Percentiles rank a stretch among this genome's conserved stretches.
Conservation (phyloP, 1,139 yeast genomes). For the Lodderomyces jiufengensis region DNA sequence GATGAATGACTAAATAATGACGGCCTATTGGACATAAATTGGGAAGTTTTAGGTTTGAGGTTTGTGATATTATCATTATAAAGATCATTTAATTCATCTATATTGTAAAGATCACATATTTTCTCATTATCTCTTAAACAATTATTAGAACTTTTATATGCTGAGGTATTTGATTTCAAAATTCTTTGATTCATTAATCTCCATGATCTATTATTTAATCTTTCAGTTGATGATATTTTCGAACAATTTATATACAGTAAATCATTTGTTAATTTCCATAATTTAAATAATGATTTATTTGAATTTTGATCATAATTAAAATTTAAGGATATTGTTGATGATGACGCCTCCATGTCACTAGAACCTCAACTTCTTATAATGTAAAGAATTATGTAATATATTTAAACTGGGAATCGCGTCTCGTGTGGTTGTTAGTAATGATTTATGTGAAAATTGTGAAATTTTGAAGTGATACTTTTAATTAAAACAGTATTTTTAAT, state of each 20-base stretch:
- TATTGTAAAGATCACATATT: neutral
- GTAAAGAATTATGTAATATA: neutral
- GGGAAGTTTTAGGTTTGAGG: constrained; percentile 13
- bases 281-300: constrained; percentile 14
- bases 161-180: too few species aligned
- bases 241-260: constrained; percentile 6
- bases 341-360: neutral
- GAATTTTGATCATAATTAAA: constrained; percentile 13
- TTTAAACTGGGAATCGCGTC: neutral
- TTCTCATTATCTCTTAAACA: neutral
- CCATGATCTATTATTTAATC: constrained; percentile 29
- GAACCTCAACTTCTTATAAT: too few species aligned
- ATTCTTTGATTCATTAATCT: constrained; percentile 19
- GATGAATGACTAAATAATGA: constrained; percentile 14
- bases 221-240: constrained; percentile 14
- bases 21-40: constrained; percentile 13
- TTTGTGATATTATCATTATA: constrained; percentile 12
- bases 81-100: constrained; percentile 7
- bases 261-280: constrained; percentile 20
- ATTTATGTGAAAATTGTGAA: too few species aligned
- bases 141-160: too few species aligned
- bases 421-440: neutral
- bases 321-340: constrained; percentile 4
- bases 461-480: too few species aligned
- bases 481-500: too few species aligned